These are phyloP conservation scores for Dictyostelium intermedium DNA, from an alignment of 78 protist species.

Conservation along the genomic window DNA sequence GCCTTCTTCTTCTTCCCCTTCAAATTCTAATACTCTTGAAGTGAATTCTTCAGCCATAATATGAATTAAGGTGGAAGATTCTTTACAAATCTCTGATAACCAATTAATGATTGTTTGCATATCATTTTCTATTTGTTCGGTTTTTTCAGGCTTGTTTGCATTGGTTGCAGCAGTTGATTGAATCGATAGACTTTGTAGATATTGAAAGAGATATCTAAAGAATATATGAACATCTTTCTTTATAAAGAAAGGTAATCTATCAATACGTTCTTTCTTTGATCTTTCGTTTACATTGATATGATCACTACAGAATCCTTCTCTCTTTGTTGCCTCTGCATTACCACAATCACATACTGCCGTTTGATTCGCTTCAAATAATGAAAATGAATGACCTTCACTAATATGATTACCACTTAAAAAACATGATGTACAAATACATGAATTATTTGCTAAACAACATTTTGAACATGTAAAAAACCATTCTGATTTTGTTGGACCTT, in stretches of 20 bases:
- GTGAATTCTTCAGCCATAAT: slow-evolving; percentile 58
- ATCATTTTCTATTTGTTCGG: not conserved
- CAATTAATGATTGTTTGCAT: slow-evolving; percentile 13
- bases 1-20: not conserved
- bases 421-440: slow-evolving; percentile 53
- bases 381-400: slow-evolving; percentile 23
- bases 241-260: not conserved
- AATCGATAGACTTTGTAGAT: slow-evolving; percentile 2
- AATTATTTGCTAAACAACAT: slow-evolving; percentile 28
- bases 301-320: slow-evolving; percentile 18
- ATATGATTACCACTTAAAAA: slow-evolving; percentile 69
- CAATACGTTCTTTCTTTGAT: not conserved
- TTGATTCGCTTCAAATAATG: slow-evolving; percentile 17
- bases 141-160: not conserved
- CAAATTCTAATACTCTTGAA: slow-evolving; percentile 9
- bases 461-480: slow-evolving; percentile 64
- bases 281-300: slow-evolving; percentile 45
- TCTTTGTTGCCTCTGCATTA: slow-evolving; percentile 45
- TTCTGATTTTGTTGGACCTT: slow-evolving; percentile 26
- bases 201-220: slow-evolving; percentile 53
- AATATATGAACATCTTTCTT: slow-evolving; percentile 56
- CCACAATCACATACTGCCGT: slow-evolving; percentile 81
- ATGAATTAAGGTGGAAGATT: slow-evolving; percentile 54
- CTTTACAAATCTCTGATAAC: slow-evolving; percentile 21
- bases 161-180: not conserved